Base-by-base conservation (phyloP, 1,284 basidiomycete species). In the Ustilago hordei region DNA sequence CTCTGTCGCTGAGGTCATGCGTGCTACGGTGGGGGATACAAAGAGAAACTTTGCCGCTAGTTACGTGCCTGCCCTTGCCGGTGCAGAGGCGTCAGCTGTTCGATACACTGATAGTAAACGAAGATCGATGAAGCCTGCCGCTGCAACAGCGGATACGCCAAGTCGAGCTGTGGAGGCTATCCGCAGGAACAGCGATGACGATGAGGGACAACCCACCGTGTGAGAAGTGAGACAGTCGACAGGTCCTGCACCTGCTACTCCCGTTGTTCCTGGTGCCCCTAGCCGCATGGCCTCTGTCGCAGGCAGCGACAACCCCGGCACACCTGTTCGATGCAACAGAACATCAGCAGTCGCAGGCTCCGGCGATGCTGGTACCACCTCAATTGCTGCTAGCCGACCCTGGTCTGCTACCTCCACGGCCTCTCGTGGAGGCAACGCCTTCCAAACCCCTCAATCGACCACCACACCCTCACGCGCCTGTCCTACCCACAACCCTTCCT, bases 21-120 rank as follows among this genome's bases (percentile, higher is more conserved):
- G 58, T 23, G 58, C 50, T 23, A 72, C 69, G 4, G 60, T 48
- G 2, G 69, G 67, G 47, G 70, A 69, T 61, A 73, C 69, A 15
- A 76, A 76, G 60, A 62, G 69, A 13, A 75, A 71, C 38, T 73
- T 66, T 4, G 64, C 72, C 1, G 63, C 69, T 4, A 79, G 69
- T 52, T 79, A 79, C 36, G 70, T 75, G 41, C 72, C 77, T 6
- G 64, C 63, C 36, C 32, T 76, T 31, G 61, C 55, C 12, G 77
- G 66, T 13, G 74, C 66, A 13, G 69, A 72, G 41, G 69, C 55
- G 4, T 35, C 53, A 28, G 77, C 72, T 1, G 58, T 76, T 8
- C 62, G 62, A n/a, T 79, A 64, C 52, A 13, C 32, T 6, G 69
- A 69, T 23, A 58, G 66, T 57, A 55, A 62, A 17, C 47, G 64